Base-by-base conservation (phyloP, 345 rosid genomes). In the Hirschfeldia incana region DNA sequence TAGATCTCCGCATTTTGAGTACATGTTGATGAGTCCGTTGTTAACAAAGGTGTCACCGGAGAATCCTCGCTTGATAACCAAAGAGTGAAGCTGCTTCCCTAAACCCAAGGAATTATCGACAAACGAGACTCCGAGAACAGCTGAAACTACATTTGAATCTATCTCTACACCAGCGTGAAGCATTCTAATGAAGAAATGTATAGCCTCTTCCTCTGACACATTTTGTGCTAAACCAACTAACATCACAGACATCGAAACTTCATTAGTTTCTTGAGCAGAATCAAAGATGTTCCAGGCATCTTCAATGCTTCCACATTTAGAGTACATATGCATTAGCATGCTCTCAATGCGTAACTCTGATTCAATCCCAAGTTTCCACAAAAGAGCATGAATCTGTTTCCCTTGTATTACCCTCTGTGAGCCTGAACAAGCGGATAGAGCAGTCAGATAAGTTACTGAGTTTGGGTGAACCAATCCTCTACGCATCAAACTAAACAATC, bases 11-110 rank as follows among this genome's bases (percentile, higher is more conserved):
- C 94, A 87, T 83, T 90, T 94, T 1, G 98, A 87, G 84, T 92
- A 94, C 93, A 92, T 90, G 77, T 89, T 94, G 65, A 94, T 88
- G 34, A 94, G 92, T 44, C 98, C 94, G 80, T 94, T 92, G 86
- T 75, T 83, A 32, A 92, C 89, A 70, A 87, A 94, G 13, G 84
- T 76, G 78, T 89, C 91, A 28, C 75, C 80, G 16, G 80, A 78
- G 65, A 94, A 87, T 74, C 82, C 82, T 65, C 81, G 83, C 81
- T 94, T 94, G 79, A 94, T 84, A 59, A 79, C 84, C 69, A 91
- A 67, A 13, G 92, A 86, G 83, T 94, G 98, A 66, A 92, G 88
- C 83, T 94, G 98, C 85, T 87, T 82, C 27, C 98, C 98, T 13
- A 91, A 84, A 42, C 84, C 77, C 65, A 90, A 82, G 65, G 97